A percentile compares a stretch with the other conserved stretches of the same genome.
Conservation (phyloP, 75 land plant species). For the Ceratopteris richardii region DNA sequence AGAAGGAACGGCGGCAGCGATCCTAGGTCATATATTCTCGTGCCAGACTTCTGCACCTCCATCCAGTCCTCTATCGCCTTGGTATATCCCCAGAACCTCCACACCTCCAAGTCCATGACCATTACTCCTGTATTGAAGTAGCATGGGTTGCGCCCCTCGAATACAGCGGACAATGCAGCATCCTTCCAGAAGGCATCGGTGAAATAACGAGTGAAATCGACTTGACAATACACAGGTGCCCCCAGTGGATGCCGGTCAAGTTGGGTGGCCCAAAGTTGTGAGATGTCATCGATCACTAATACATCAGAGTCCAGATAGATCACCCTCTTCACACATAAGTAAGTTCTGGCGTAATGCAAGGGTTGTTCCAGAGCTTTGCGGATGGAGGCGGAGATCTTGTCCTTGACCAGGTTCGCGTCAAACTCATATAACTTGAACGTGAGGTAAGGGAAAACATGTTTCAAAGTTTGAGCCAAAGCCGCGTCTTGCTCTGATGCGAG, state of each 20-base stretch:
- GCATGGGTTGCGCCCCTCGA: conserved; percentile 36
- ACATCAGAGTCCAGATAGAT: conserved; percentile 55
- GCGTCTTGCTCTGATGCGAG: conserved; percentile 17
- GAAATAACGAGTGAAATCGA: conserved; percentile 42
- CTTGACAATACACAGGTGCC: conserved; percentile 35
- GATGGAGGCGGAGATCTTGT: conserved; percentile 21
- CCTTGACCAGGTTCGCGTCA: conserved; percentile 18
- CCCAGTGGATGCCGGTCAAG: conserved; percentile 36
- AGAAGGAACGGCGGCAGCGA: conserved; percentile 46
- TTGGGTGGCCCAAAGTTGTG: conserved; percentile 43
- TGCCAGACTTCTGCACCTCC: conserved; percentile 34
- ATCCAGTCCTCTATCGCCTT: conserved; percentile 34
- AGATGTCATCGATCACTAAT: conserved; percentile 42
- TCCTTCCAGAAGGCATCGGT: conserved; percentile 39
- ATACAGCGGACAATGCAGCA: conserved; percentile 16
- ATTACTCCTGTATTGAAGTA: conserved; percentile 44
- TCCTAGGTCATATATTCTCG: conserved; percentile 38
- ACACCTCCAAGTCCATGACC: conserved; percentile 35
- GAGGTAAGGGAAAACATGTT: conserved; percentile 23
- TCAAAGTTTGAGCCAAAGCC: conserved; percentile 10
- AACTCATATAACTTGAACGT: conserved; percentile 27
- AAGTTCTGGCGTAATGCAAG: conserved; percentile 28
- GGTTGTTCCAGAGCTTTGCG: conserved; percentile 28
- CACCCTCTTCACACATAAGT: conserved; percentile 35
- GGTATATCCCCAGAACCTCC: conserved; percentile 23